Conservation (phyloP, 2,329 filamentous ascomycete genomes). For the Neopestalotiopsis clavispora region DNA sequence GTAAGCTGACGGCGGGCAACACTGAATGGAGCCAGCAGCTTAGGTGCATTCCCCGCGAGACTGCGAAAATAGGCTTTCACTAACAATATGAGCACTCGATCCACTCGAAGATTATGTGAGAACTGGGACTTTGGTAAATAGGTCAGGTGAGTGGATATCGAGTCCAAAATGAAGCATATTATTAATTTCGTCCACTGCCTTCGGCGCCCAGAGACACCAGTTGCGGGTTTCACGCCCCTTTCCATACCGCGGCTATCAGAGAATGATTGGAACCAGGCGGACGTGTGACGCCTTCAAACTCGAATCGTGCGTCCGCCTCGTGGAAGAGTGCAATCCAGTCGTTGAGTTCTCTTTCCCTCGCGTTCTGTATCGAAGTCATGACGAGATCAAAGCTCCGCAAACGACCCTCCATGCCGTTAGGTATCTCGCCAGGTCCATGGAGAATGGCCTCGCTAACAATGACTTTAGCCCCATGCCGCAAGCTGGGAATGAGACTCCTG, state of each 20-base stretch:
- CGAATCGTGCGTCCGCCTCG: not conserved
- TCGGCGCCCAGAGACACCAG: too few species aligned
- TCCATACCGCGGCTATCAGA: not conserved
- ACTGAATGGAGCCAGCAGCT: not conserved
- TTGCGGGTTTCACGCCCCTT: not conserved
- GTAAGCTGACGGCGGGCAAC: not conserved
- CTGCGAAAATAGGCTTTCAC: not conserved
- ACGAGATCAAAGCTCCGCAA: not conserved
- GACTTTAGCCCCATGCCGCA: slow-evolving; percentile 45
- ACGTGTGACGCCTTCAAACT: not conserved
- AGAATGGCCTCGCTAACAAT: slow-evolving; percentile 25
- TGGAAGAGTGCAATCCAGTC: not conserved
- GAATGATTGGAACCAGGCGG: not conserved
- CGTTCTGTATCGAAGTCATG: not conserved
- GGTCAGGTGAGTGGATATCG: too few species aligned
- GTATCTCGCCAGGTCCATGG: slow-evolving; percentile 4
- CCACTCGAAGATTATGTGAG: not conserved
- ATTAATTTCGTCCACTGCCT: too few species aligned
- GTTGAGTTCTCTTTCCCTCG: not conserved
- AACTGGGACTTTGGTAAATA: not conserved
- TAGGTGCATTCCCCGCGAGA: not conserved
- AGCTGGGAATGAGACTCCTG: slow-evolving; percentile 41
- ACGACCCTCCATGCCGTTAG: not conserved
- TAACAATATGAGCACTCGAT: not conserved
- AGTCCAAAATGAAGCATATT: too few species aligned